phyloP scores from a whole-genome alignment of 805 yeast genomes.

The Saturnispora halmiae region DNA sequence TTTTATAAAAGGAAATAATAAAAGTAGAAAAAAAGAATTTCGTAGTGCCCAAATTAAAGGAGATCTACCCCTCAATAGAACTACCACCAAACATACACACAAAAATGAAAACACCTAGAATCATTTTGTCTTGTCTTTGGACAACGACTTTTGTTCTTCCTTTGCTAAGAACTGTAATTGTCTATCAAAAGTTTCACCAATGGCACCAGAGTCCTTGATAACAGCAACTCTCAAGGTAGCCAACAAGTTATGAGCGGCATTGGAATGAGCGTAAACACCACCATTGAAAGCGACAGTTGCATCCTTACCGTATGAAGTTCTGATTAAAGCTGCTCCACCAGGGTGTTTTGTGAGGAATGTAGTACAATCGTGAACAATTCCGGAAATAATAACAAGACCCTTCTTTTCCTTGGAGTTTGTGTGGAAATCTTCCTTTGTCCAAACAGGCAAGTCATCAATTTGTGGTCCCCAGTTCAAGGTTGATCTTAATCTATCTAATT shows the following conservation, averaged over 20 bases:
- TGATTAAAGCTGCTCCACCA: slow-evolving; percentile 69
- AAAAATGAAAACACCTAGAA: no score
- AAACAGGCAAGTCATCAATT: slow-evolving; percentile 56
- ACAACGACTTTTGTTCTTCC: slow-evolving; percentile 12
- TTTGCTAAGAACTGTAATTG: slow-evolving; percentile 31
- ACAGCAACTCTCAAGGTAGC: slow-evolving; percentile 81
- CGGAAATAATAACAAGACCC: slow-evolving; percentile 63
- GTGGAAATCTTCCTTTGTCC: slow-evolving; percentile 58
- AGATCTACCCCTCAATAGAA: no score
- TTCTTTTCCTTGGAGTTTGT: slow-evolving; percentile 39
- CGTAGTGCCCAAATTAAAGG: no score
- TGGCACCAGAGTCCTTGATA: slow-evolving; percentile 56
- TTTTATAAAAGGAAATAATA: background rate
- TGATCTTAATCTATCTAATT: slow-evolving; percentile 52
- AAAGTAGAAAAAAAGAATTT: background rate
- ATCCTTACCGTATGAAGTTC: slow-evolving; percentile 69
- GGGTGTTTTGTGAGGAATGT: slow-evolving; percentile 68
- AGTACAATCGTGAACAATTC: slow-evolving; percentile 71
- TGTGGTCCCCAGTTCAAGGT: slow-evolving; percentile 70
- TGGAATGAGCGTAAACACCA: slow-evolving; percentile 77
- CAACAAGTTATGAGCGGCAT: slow-evolving; percentile 76
- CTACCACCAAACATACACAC: no score
- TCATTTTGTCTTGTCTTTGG: slow-evolving; percentile 1
- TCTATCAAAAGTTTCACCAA: slow-evolving; percentile 42
- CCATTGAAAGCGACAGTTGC: slow-evolving; percentile 81